Evolutionary conservation across 169 alveolate species (phyloP).

Genomic region (Eimeria necatrix): DNA sequence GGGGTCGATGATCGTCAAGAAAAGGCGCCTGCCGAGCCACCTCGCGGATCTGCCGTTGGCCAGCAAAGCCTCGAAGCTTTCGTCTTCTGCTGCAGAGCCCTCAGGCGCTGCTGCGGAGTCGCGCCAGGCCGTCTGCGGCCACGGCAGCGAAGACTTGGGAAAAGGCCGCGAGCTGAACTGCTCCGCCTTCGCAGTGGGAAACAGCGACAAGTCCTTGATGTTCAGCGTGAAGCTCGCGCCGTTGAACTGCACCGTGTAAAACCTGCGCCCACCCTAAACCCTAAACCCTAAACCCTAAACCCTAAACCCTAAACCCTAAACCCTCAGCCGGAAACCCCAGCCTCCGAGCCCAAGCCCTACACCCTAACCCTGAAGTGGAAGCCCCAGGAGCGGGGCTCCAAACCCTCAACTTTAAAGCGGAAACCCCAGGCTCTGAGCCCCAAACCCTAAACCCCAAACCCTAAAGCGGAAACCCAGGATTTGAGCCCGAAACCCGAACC

Average conservation of each 20-base stretch:
- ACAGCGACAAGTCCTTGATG: background rate
- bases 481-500: no score
- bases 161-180: background rate
- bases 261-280: background rate
- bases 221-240: background rate
- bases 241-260: background rate
- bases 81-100: background rate
- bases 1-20: constrained; percentile 36
- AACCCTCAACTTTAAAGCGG: no score
- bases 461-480: no score
- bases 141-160: background rate
- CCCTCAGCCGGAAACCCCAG: no score
- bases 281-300: no score
- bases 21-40: constrained; percentile 15
- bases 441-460: no score
- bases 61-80: background rate
- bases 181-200: background rate
- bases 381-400: no score
- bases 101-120: background rate
- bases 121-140: background rate
- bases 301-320: no score
- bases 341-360: no score
- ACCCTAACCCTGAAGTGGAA: no score
- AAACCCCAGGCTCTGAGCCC: no score
- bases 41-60: background rate